phyloP scores from a whole-genome alignment of 2,329 filamentous ascomycete species.

The Pleoardoris graminearum region DNA sequence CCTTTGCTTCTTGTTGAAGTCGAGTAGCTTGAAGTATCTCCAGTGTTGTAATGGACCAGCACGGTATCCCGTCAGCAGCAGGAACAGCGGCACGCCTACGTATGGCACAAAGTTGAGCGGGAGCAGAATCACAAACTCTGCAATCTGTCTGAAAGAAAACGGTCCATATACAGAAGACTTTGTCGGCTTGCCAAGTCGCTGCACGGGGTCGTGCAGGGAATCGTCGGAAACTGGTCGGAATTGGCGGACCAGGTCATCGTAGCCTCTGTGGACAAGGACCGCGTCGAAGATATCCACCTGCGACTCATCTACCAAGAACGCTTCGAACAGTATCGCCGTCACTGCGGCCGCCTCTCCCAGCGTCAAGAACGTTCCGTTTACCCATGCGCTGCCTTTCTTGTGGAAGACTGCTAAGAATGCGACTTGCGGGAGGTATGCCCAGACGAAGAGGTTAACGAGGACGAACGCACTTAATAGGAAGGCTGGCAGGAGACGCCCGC shows the following conservation, averaged over 20 bases:
- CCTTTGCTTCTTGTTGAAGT: slow-evolving; percentile 72
- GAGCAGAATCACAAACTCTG: slow-evolving; percentile 70
- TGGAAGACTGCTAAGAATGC: slow-evolving; percentile 90
- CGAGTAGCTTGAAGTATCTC: slow-evolving; percentile 82
- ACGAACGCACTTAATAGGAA: slow-evolving; percentile 81
- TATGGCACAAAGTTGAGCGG: slow-evolving; percentile 86
- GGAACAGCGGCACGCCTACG: slow-evolving; percentile 80
- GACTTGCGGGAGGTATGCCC: slow-evolving; percentile 85
- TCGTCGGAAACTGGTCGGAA: slow-evolving; percentile 66
- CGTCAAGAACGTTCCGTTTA: slow-evolving; percentile 84
- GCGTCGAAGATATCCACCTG: slow-evolving; percentile 76
- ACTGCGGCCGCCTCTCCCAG: slow-evolving; percentile 68
- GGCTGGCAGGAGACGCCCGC: slow-evolving; percentile 76
- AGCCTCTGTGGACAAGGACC: slow-evolving; percentile 75
- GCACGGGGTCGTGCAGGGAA: slow-evolving; percentile 68
- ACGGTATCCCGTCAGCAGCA: slow-evolving; percentile 84
- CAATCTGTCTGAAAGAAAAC: slow-evolving; percentile 87
- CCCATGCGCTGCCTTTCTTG: slow-evolving; percentile 75
- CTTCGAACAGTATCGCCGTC: slow-evolving; percentile 60
- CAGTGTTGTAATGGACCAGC: slow-evolving; percentile 89
- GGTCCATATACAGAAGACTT: slow-evolving; percentile 78
- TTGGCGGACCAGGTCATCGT: slow-evolving; percentile 57
- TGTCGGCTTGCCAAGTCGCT: slow-evolving; percentile 81
- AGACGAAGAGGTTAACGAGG: slow-evolving; percentile 83
- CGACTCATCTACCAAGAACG: slow-evolving; percentile 67